Percentiles rank a stretch among this genome's conserved stretches.
Evolutionary conservation across 1,284 basidiomycete species (phyloP).

Genomic region (Puccinia triticina): DNA sequence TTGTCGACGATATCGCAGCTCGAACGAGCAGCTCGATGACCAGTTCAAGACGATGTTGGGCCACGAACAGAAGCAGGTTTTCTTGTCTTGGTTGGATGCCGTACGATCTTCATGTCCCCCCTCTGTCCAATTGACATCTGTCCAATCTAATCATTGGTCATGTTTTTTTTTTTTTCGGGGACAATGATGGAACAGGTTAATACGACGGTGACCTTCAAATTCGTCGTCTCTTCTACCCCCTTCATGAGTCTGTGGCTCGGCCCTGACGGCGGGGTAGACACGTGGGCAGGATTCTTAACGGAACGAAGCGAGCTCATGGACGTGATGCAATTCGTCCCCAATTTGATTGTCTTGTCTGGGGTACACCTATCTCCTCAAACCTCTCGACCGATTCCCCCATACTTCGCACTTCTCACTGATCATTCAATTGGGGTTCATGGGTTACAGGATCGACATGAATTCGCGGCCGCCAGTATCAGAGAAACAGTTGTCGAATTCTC

Average conservation of each 20-base stretch:
- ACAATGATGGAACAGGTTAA: slow-evolving; percentile 65
- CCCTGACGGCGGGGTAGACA: slow-evolving; percentile 66
- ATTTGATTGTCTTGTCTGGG: slow-evolving; percentile 61
- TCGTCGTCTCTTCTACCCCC: slow-evolving; percentile 75
- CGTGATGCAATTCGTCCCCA: slow-evolving; percentile 71
- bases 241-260: slow-evolving; percentile 75
- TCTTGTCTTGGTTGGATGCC: slow-evolving; percentile 70
- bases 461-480: slow-evolving; percentile 67
- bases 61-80: slow-evolving; percentile 68
- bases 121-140: slow-evolving; percentile 12
- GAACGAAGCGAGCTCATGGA: slow-evolving; percentile 69
- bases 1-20: slow-evolving; percentile 55
- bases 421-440: background rate
- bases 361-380: slow-evolving; percentile 56
- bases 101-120: slow-evolving; percentile 59
- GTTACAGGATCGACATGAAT: slow-evolving; percentile 73
- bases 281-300: slow-evolving; percentile 71
- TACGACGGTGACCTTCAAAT: slow-evolving; percentile 76
- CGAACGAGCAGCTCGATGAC: slow-evolving; percentile 55
- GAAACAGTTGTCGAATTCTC: slow-evolving; percentile 66
- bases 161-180: too few relatives aligned
- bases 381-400: background rate
- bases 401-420: background rate
- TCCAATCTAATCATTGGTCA: too few relatives aligned
- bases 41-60: slow-evolving; percentile 72